Evolutionary conservation across 257 asterid genomes (phyloP), one percentile per base, ranked within the genome.

Genomic region (Petrea volubilis): DNA sequence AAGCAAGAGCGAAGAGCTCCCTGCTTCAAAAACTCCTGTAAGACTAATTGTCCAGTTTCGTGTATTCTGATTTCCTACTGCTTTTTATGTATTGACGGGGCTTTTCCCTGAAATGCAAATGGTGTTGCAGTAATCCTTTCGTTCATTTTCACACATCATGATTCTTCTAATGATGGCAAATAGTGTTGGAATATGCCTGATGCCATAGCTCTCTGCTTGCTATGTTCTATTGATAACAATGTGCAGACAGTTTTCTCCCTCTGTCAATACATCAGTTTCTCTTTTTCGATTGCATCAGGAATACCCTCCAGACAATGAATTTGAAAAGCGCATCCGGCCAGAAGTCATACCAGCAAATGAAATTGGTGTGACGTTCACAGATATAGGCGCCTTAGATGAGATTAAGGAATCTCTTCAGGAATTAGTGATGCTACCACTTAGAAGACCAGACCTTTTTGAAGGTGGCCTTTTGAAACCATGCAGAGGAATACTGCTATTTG

Each of bases 381-480:
- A 92, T 71, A 86, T 92, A 36, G 98, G 96, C 23, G 91, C 98
- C 68, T 70, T 92, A 70, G 96, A 92, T 17, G 98, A 92, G 58
- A 84, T 78, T 53, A 92, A 92, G 75, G 93, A 82, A 68, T 90
- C 96, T 43, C 96, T 92, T 60, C 96, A 90, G 71, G 98, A 92
- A 67, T 64, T 92, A 70, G 97, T 92, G 46, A 90, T 92, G 95
- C 87, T 92, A 18, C 98, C 96, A 0, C 87, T 92, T 15, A 77
- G 85, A 78, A 78, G 97, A 60, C 98, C 97, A 1, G 96, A 92
- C 66, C 96, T 92, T 18, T 92, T 92, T 29, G 83, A 86, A 77
- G 98, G 98, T 15, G 94, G 96, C 36, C 92, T 92, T 64, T 77
- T 92, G 74, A 92, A 87, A 81, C 98, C 98, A 4, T 92, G 98